A percentile compares a stretch with the other conserved stretches of the same genome.
phyloP scores from a whole-genome alignment of 306 rosid species.

The Casuarina glauca region DNA sequence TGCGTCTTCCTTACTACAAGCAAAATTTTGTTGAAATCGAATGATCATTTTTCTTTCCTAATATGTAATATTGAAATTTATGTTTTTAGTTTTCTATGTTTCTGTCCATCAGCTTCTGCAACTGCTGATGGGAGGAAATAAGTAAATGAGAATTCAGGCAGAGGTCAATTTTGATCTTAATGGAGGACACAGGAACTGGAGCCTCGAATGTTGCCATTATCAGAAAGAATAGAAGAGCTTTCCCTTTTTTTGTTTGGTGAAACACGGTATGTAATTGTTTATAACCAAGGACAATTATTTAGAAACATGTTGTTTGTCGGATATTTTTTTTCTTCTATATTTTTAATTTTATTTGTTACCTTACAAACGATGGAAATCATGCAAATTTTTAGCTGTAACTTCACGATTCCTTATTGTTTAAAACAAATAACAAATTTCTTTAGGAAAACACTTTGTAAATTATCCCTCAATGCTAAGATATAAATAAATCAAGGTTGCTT shows the following conservation, averaged over 20 bases:
- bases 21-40: not conserved
- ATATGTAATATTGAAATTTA: no score
- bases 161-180: constrained; percentile 7
- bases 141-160: not conserved
- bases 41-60: not conserved
- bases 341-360: no score
- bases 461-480: no score
- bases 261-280: not conserved
- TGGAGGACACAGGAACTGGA: not conserved
- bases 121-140: constrained; percentile 17
- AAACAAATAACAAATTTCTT: no score
- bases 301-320: no score
- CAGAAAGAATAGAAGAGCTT: not conserved
- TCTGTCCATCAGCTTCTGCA: not conserved
- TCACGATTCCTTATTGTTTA: no score
- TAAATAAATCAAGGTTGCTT: no score
- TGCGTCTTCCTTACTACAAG: not conserved
- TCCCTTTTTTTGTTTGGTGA: not conserved
- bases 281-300: not conserved
- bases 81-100: not conserved
- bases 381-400: no score
- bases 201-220: not conserved
- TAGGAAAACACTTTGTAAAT: no score
- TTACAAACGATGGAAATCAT: no score
- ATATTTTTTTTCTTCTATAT: not conserved